Percentiles rank a stretch among this genome's conserved stretches.
Conservation (phyloP, 2,329 filamentous ascomycete species). For the Phialemonium atrogriseum region DNA sequence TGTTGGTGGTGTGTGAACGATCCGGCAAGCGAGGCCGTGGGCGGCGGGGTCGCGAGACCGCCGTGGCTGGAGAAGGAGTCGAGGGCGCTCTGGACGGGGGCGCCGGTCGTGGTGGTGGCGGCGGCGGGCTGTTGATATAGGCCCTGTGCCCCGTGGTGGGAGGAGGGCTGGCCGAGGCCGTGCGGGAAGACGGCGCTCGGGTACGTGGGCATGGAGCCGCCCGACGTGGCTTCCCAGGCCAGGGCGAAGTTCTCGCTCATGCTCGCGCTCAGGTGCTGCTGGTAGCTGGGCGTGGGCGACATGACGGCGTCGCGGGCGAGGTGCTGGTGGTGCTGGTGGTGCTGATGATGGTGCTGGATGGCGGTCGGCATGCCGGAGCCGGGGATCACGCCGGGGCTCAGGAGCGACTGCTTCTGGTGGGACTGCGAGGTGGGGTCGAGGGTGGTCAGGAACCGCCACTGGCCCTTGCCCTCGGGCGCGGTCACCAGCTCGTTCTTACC, state of each 20-base stretch:
- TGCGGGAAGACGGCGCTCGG: conserved; percentile 10
- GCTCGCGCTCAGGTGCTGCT: conserved; percentile 43
- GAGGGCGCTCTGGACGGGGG: conserved; percentile 27
- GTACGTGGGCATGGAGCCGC: conserved; percentile 11
- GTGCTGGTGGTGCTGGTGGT: no score
- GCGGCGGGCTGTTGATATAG: neutral
- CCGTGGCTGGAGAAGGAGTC: conserved; percentile 36
- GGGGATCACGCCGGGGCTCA: conserved; percentile 13
- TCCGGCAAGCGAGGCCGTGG: conserved; percentile 40
- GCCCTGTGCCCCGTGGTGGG: neutral
- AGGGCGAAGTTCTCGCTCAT: conserved; percentile 51
- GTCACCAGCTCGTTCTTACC: conserved; percentile 34
- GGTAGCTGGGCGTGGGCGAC: conserved; percentile 42
- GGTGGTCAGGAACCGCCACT: conserved; percentile 55
- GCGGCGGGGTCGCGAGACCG: conserved; percentile 49
- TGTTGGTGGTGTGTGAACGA: conserved; percentile 30
- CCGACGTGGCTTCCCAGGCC: conserved; percentile 32
- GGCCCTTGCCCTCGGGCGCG: conserved; percentile 41
- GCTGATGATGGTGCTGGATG: no score
- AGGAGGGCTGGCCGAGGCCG: conserved; percentile 10
- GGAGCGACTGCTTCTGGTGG: conserved; percentile 40
- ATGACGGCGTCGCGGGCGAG: conserved; percentile 35
- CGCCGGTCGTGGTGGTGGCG: conserved; percentile 7
- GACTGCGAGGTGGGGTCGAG: conserved; percentile 51
- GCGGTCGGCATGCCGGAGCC: neutral